Percentiles rank a stretch among this genome's conserved stretches.
phyloP scores from a whole-genome alignment of 2,329 filamentous ascomycete species.

The Aspergillus fischeri region DNA sequence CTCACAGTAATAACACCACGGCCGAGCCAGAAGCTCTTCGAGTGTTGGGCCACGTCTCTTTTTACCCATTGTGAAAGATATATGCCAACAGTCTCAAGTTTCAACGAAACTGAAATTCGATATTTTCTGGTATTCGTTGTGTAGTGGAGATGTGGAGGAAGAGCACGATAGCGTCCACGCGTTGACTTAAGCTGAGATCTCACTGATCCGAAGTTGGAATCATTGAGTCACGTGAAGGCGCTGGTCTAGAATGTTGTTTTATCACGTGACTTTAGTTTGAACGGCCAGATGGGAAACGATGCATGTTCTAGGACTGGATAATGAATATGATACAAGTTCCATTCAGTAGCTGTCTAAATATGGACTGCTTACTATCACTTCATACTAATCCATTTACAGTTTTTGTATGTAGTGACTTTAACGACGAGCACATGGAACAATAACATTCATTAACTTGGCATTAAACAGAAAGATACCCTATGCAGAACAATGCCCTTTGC shows the following conservation, averaged over 20 bases:
- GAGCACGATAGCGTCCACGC: not conserved
- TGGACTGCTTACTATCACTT: not conserved
- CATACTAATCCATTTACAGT: not conserved
- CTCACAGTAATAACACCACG: slow-evolving; percentile 99
- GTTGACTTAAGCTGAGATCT: not conserved
- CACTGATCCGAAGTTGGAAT: not conserved
- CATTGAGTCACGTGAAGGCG: not conserved
- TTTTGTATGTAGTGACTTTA: not conserved
- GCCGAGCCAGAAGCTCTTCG: slow-evolving; percentile 79
- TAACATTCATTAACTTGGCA: not conserved
- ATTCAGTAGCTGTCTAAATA: not conserved
- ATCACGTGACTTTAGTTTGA: not conserved
- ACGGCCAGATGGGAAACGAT: not conserved
- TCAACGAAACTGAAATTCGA: not conserved
- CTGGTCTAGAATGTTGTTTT: not conserved
- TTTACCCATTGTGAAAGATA: slow-evolving; percentile 64
- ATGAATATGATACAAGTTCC: not conserved
- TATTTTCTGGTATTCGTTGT: too few species aligned
- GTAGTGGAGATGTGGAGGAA: not conserved
- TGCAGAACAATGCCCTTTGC: not conserved
- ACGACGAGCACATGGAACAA: not conserved
- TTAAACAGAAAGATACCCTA: not conserved
- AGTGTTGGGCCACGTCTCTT: slow-evolving; percentile 85
- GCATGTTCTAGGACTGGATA: not conserved
- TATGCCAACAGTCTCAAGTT: not conserved